Percentiles rank a stretch among this genome's conserved stretches.
These are phyloP conservation scores for Lobosporangium transversale DNA, from an alignment of 192 early-diverging fungal genomes.

Conservation along the genomic window DNA sequence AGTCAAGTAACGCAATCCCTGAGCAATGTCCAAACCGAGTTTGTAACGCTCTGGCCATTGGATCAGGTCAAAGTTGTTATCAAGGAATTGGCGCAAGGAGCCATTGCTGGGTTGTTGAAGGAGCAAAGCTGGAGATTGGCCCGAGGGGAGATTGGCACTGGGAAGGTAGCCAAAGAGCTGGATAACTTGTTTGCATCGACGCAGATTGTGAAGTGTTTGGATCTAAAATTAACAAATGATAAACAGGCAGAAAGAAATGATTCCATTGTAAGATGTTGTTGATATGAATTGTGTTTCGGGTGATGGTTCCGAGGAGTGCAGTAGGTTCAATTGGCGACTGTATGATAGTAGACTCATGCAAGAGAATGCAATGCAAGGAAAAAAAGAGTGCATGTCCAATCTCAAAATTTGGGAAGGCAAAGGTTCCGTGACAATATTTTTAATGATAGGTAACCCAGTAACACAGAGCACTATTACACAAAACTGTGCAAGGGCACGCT, in stretches of 20 bases:
- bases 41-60: conserved; percentile 50
- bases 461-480: too few species aligned
- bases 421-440: too few species aligned
- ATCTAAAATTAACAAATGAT: conserved; percentile 20
- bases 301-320: too few species aligned
- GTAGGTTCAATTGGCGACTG: too few species aligned
- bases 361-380: too few species aligned
- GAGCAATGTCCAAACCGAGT: conserved; percentile 41
- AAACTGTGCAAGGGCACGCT: too few species aligned
- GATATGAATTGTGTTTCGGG: too few species aligned
- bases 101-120: conserved; percentile 42
- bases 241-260: background rate
- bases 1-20: conserved; percentile 29
- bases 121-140: conserved; percentile 43
- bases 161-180: conserved; percentile 49
- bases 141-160: conserved; percentile 23
- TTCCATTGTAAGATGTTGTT: too few species aligned
- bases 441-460: too few species aligned
- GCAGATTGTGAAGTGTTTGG: conserved; percentile 39
- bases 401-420: too few species aligned
- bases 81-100: conserved; percentile 34
- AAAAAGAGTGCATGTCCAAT: too few species aligned
- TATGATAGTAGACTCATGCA: too few species aligned
- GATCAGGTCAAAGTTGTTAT: conserved; percentile 18
- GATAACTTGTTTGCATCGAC: conserved; percentile 36